Base-by-base conservation (phyloP, 1,284 basidiomycete species). In the Leccinum laetum region DNA sequence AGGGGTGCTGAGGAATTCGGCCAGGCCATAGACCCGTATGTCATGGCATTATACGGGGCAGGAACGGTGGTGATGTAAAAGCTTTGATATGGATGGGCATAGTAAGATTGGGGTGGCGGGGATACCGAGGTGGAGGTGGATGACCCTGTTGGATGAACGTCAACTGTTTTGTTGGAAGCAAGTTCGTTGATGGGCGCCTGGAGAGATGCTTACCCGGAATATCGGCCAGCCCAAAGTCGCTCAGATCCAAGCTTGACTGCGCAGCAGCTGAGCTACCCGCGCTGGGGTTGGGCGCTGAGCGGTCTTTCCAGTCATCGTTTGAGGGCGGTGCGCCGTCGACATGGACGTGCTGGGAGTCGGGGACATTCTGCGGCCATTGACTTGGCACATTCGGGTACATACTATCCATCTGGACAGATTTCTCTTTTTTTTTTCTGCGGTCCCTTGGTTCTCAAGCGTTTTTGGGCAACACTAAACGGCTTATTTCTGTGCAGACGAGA, bases 1-100 rank as follows among this genome's bases (percentile, higher is more conserved):
- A 92, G 76, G 55, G 82, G 79, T 7, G 80, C 71, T 13, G 79
- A 72, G 41, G 80, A 74, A 32, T 72, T 69, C 1, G 81, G 69
- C 84, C 86, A 88, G 24, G 79, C 69, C 46, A 84, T 73, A 1
- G 77, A 68, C 41, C 81, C 79, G 67, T 88, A 88, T 5, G 82
- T 72, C 70, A 86, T 79, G 5, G 83, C 79, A 68, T 84, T 84
- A 76, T 83, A 88, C 5, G 87, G 81, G 2, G 81, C 75, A 9
- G 81, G 74, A n/a, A 82, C 74, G 60, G 79, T 72, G 68, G 76
- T 79, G 70, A 72, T 78, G 71, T 72, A 80, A 75, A 75, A 80
- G 75, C 73, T 70, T 72, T 72, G 76, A 78, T 72, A 82, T 59
- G 79, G 76, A 69, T 80, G 78, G 8, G 69, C 69, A 70, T 77